Conservation (phyloP, 1,284 basidiomycete genomes). For the Fistulinella cinereoalba region DNA sequence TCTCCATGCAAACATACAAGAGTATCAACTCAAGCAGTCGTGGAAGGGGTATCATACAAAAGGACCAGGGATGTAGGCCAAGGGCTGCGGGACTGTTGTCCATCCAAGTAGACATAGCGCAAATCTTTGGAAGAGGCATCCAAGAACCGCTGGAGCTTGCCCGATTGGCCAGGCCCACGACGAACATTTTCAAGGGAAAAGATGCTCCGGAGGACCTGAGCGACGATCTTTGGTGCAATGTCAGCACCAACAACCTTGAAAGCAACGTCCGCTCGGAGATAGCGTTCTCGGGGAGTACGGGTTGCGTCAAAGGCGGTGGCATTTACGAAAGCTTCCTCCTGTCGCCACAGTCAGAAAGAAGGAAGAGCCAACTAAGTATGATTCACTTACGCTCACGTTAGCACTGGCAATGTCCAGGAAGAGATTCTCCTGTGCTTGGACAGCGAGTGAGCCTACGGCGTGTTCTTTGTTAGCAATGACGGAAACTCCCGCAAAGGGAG, state of each 20-base stretch:
- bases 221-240: constrained; percentile 53
- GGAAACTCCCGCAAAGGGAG: constrained; percentile 39
- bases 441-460: constrained; percentile 39
- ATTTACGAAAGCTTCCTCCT: constrained; percentile 51
- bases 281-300: constrained; percentile 45
- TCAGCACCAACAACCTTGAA: constrained; percentile 57
- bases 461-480: constrained; percentile 46
- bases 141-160: constrained; percentile 46
- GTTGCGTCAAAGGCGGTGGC: constrained; percentile 46
- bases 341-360: background rate
- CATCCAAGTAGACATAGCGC: constrained; percentile 47
- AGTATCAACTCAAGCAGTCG: constrained; percentile 12
- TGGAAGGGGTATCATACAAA: constrained; percentile 33
- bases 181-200: constrained; percentile 48
- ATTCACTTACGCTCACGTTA: constrained; percentile 46
- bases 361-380: background rate
- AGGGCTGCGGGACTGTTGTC: constrained; percentile 41
- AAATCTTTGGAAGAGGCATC: constrained; percentile 33
- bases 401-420: constrained; percentile 62
- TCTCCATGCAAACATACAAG: background rate
- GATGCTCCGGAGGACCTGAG: constrained; percentile 47
- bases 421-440: constrained; percentile 49
- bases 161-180: constrained; percentile 53
- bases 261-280: constrained; percentile 53
- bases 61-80: constrained; percentile 54